These are phyloP conservation scores for Hamigera avellanea DNA, from an alignment of 495 filamentous ascomycete genomes.

Conservation along the genomic window DNA sequence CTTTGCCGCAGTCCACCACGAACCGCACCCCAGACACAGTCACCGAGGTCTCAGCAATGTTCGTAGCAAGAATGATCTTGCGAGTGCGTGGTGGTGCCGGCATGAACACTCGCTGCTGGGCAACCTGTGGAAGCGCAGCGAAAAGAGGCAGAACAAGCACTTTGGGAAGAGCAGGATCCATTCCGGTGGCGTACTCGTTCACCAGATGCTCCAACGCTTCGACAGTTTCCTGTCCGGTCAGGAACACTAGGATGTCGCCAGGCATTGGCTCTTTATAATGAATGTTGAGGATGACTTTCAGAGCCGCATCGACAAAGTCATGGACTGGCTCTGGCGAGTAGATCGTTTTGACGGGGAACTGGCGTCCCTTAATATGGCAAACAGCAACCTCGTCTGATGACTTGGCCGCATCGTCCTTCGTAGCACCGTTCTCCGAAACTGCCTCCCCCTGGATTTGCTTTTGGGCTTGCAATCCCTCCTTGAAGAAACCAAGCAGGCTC, in stretches of 20 bases:
- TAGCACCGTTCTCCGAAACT: conserved; percentile 3
- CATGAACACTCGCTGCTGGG: conserved; percentile 77
- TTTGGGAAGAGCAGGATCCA: conserved; percentile 67
- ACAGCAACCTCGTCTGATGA: conserved; percentile 22
- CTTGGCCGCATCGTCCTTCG: conserved; percentile 2
- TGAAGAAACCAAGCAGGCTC: conserved; percentile 64
- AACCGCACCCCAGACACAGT: conserved; percentile 87
- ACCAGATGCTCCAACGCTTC: conserved; percentile 70
- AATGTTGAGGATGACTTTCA: conserved; percentile 80
- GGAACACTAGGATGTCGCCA: conserved; percentile 86
- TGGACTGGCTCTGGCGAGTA: conserved; percentile 67
- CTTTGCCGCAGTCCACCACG: conserved; percentile 89
- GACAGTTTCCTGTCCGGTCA: conserved; percentile 90
- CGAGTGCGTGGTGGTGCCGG: conserved; percentile 63
- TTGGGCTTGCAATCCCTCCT: conserved; percentile 22
- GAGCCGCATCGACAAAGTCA: conserved; percentile 71
- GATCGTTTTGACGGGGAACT: conserved; percentile 71
- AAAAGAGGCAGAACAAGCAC: conserved; percentile 60
- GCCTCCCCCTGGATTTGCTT: conserved; percentile 5
- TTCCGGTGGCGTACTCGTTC: conserved; percentile 59
- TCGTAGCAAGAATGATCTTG: conserved; percentile 87
- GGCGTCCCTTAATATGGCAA: conserved; percentile 76
- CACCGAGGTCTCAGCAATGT: conserved; percentile 96
- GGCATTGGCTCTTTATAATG: conserved; percentile 81
- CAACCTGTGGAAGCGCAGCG: conserved; percentile 59